Evolutionary conservation across 208 protist species (phyloP).

Genomic region (Leishmania lainsoni): DNA sequence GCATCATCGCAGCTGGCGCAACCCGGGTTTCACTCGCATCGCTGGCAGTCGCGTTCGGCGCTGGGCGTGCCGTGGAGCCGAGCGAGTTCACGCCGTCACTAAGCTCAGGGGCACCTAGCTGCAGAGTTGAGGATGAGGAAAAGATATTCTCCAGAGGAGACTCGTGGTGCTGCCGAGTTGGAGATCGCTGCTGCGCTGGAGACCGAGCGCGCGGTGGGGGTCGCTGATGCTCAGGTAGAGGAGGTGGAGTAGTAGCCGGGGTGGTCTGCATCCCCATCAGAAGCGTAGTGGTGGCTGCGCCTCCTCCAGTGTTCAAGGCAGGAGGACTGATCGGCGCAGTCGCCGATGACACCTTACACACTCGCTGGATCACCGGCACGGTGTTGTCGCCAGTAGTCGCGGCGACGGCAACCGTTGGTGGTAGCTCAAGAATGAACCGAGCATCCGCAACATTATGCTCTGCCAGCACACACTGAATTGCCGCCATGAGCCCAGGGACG

Average conservation of each 20-base stretch:
- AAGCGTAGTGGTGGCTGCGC: neutral
- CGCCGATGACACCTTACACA: neutral
- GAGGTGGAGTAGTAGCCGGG: slow-evolving; percentile 2
- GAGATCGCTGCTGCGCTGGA: slow-evolving; percentile 1
- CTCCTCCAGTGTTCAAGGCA: slow-evolving; percentile 1
- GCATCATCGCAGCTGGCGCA: neutral
- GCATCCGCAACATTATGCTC: slow-evolving; percentile 51
- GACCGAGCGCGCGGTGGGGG: slow-evolving; percentile 27
- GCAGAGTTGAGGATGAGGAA: too few species aligned
- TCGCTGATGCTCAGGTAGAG: slow-evolving; percentile 16
- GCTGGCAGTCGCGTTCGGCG: neutral
- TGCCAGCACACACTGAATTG: slow-evolving; percentile 55
- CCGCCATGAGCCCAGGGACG: slow-evolving; percentile 34
- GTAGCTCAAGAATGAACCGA: slow-evolving; percentile 51
- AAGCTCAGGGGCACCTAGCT: neutral
- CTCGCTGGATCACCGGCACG: neutral
- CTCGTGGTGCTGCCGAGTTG: neutral
- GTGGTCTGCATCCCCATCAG: slow-evolving; percentile 3
- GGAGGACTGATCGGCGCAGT: neutral
- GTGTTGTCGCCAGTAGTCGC: neutral
- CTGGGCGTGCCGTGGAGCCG: neutral
- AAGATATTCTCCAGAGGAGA: neutral
- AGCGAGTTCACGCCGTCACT: neutral
- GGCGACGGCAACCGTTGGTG: neutral
- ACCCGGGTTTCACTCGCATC: too few species aligned